A percentile compares a stretch with the other conserved stretches of the same genome.
These are phyloP conservation scores for Aegilops tauschii DNA, from an alignment of 176 grass and related monocot species.

Conservation along the genomic window DNA sequence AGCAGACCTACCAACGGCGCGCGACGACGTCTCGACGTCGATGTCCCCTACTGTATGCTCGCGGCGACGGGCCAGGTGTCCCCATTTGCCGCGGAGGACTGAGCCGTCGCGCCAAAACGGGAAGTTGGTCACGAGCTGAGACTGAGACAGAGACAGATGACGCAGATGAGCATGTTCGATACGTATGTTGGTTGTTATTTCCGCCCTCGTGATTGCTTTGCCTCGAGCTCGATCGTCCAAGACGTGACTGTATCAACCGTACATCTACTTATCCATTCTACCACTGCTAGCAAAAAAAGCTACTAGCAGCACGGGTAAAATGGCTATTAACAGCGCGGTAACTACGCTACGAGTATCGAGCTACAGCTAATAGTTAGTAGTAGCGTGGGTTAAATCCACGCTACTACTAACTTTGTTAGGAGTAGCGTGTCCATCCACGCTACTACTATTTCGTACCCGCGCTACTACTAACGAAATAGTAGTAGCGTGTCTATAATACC, in stretches of 20 bases:
- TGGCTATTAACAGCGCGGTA: no score
- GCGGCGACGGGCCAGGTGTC: background rate
- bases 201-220: background rate
- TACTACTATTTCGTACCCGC: no score
- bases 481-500: no score
- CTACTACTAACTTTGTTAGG: no score
- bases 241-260: background rate
- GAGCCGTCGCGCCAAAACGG: background rate
- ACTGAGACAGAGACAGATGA: background rate
- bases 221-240: background rate
- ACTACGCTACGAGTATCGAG: no score
- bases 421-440: no score
- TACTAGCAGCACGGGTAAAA: no score
- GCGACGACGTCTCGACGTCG: background rate
- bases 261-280: background rate
- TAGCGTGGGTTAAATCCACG: no score
- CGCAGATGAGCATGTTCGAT: no score
- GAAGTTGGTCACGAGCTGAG: background rate
- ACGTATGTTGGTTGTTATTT: background rate
- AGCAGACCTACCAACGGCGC: background rate
- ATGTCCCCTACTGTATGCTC: background rate
- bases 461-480: no score
- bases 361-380: no score
- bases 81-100: background rate
- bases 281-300: no score